Percentiles rank a stretch among this genome's conserved stretches.
Conservation (phyloP, 495 filamentous ascomycete species). For the Penicillium angulare region DNA sequence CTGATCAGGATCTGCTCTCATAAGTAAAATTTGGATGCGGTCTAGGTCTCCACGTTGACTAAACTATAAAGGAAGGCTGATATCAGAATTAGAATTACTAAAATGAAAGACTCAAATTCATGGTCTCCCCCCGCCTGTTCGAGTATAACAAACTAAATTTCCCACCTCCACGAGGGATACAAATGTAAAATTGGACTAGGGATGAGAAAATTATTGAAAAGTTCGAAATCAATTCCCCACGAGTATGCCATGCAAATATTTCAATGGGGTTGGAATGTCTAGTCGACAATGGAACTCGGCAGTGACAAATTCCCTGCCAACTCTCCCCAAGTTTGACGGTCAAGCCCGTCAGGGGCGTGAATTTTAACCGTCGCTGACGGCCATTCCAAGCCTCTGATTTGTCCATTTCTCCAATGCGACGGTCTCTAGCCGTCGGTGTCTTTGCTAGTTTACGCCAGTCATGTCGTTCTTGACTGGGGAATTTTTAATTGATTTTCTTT, state of each 20-base stretch:
- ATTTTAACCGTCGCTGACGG: constrained; percentile 5
- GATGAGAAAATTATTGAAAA: background rate
- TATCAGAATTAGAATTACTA: too few species aligned
- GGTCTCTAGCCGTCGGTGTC: background rate
- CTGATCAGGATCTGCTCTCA: constrained; percentile 2
- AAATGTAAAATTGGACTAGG: constrained; percentile 18
- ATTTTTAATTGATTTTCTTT: background rate
- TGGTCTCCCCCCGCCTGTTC: constrained; percentile 27
- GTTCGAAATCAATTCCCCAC: background rate
- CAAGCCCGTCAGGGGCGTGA: background rate
- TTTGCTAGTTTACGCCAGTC: constrained; percentile 18
- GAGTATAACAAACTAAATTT: constrained; percentile 2
- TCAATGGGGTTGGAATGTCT: constrained; percentile 15
- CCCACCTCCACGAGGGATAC: constrained; percentile 18
- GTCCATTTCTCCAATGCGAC: constrained; percentile 7
- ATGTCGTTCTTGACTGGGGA: constrained; percentile 9
- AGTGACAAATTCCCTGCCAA: background rate
- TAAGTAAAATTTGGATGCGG: constrained; percentile 6
- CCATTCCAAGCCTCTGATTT: constrained; percentile 8
- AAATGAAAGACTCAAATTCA: too few species aligned
- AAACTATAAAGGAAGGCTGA: too few species aligned
- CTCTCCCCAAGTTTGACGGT: constrained; percentile 5
- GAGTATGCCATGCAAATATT: background rate
- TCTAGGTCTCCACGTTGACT: constrained; percentile 11
- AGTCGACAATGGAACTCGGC: constrained; percentile 11